Conservation (phyloP, 2,329 filamentous ascomycete genomes). For the Botrytis porri region DNA sequence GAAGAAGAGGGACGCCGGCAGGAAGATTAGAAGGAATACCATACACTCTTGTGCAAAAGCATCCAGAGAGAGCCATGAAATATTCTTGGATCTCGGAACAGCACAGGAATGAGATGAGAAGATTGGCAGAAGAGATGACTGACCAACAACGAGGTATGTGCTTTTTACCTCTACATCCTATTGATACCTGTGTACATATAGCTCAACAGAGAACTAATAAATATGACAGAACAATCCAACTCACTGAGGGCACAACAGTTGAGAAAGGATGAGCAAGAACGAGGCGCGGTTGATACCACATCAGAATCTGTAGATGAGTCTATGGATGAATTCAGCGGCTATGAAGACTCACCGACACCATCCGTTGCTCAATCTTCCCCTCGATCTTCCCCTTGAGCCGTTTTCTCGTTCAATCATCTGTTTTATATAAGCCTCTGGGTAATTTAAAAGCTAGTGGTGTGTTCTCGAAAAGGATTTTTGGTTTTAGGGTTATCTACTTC, state of each 20-base stretch:
- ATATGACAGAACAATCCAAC: not conserved
- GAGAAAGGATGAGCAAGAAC: not conserved
- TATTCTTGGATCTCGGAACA: conserved; percentile 21
- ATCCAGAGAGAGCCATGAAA: conserved; percentile 18
- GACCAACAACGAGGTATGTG: conserved; percentile 9
- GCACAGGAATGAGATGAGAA: conserved; percentile 18
- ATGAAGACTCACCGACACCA: conserved; percentile 2
- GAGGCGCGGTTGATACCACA: not conserved
- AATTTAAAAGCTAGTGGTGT: not conserved
- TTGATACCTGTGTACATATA: not conserved
- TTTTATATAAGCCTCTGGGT: not conserved
- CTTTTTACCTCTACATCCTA: not conserved
- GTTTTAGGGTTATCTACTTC: not conserved
- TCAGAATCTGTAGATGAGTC: not conserved
- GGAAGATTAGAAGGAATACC: conserved; percentile 20
- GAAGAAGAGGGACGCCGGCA: conserved; percentile 17
- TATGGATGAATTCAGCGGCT: not conserved
- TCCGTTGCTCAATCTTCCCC: not conserved
- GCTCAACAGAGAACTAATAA: not conserved
- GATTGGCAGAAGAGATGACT: not conserved
- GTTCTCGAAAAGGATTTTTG: not conserved
- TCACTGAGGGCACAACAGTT: not conserved
- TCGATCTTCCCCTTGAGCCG: not conserved
- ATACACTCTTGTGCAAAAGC: conserved; percentile 20
- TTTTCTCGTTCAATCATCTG: not conserved